These are phyloP conservation scores for Xerophyta viscosa DNA, from an alignment of 106 monocot species.

Conservation along the genomic window DNA sequence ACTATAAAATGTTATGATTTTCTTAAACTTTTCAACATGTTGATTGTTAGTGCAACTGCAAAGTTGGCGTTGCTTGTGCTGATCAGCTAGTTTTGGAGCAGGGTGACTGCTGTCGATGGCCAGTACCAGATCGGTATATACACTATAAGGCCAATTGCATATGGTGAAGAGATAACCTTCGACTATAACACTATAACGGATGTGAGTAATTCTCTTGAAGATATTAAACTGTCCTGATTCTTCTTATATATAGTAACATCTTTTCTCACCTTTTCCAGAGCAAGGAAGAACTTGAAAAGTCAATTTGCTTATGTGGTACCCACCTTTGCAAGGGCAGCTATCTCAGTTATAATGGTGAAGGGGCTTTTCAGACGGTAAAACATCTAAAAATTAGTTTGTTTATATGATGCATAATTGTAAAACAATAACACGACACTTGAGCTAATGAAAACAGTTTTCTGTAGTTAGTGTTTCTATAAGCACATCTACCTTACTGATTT, in stretches of 20 bases:
- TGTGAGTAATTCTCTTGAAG: too few relatives aligned
- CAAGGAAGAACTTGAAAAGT: conserved; percentile 97
- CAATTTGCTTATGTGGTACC: conserved; percentile 96
- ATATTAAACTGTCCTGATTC: too few relatives aligned
- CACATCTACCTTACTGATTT: too few relatives aligned
- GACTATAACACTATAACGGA: conserved; percentile 99
- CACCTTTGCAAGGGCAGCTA: conserved; percentile 94
- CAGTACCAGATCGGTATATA: conserved; percentile 98
- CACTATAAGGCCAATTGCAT: conserved; percentile 69
- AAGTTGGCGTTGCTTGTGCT: background rate
- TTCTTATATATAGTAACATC: too few relatives aligned
- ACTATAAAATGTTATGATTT: too few relatives aligned
- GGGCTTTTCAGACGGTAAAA: conserved; percentile 79
- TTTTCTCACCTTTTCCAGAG: conserved; percentile 78
- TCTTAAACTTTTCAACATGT: too few relatives aligned
- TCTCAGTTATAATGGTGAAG: conserved; percentile 87
- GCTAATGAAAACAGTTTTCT: too few relatives aligned
- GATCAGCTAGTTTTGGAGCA: conserved; percentile 14
- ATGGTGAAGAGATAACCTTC: conserved; percentile 96
- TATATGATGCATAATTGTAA: too few relatives aligned
- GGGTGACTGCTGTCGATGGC: conserved; percentile 99
- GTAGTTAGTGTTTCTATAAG: too few relatives aligned
- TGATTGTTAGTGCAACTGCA: too few relatives aligned
- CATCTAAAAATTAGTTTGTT: too few relatives aligned
- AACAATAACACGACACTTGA: too few relatives aligned